Conservation (phyloP, 106 monocot genomes). For the Alisma plantagoaquatica region DNA sequence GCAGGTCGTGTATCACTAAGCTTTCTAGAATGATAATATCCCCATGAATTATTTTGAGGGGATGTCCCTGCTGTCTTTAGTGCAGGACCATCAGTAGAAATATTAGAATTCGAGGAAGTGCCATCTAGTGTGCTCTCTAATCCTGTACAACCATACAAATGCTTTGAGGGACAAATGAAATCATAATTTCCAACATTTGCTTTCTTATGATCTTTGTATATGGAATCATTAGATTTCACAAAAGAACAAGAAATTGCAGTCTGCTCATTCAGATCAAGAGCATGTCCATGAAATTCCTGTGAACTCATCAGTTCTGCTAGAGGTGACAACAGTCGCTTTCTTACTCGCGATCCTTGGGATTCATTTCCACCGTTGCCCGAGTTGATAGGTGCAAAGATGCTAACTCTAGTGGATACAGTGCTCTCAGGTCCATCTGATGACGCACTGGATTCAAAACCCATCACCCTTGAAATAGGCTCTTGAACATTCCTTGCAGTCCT, state of each 20-base stretch:
- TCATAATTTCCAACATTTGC: conserved; percentile 28
- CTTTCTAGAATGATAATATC: conserved; percentile 9
- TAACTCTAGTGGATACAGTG: conserved; percentile 1
- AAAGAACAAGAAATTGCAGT: conserved; percentile 4
- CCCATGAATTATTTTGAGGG: conserved; percentile 9
- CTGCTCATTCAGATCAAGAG: conserved; percentile 34
- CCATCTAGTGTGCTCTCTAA: conserved; percentile 5
- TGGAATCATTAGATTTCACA: conserved; percentile 14
- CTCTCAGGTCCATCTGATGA: conserved; percentile 5
- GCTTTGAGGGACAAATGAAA: conserved; percentile 11
- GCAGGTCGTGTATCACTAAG: not conserved
- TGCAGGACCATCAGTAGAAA: conserved; percentile 64
- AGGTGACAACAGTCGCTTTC: conserved; percentile 73
- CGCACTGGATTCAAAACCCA: conserved; percentile 57
- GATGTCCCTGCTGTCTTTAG: conserved; percentile 38
- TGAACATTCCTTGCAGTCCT: conserved; percentile 20
- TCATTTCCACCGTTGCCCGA: conserved; percentile 11
- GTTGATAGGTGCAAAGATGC: conserved; percentile 11
- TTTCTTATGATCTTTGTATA: conserved; percentile 46
- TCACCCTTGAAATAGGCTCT: conserved; percentile 46
- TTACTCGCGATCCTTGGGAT: conserved; percentile 30
- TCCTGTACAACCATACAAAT: conserved; percentile 11
- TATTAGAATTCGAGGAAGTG: conserved; percentile 10
- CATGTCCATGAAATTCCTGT: conserved; percentile 51
- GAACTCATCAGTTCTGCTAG: conserved; percentile 26